Evolutionary conservation across 2,329 filamentous ascomycete species (phyloP), one percentile per base, ranked within the genome.

Genomic region (Monosporascus sp.): DNA sequence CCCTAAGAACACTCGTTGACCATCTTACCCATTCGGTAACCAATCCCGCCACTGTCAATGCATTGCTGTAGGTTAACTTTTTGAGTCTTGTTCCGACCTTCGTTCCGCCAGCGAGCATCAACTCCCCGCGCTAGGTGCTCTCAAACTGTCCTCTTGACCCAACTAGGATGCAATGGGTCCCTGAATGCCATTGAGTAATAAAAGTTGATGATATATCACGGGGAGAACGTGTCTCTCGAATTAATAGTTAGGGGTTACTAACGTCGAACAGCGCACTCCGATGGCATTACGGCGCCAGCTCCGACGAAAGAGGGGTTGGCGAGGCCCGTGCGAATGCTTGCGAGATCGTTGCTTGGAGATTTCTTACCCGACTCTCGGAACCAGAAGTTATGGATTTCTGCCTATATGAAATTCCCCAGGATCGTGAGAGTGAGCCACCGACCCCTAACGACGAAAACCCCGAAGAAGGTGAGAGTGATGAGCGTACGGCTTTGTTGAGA

Each of bases 261-360:
- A 55, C 27, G 20, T 19, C 37, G 19, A 41, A n/a, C 52, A 90
- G 87, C 48, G 87, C 87, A 1, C 74, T 91, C 31, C 88, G 87
- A 65, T 89, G 86, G 77, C 87, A 92, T 64, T 93, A 85, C 63
- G 74, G 87, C 56, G 74, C 80, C 24, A 78, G 81, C 14, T 74
- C 78, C 37, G 86, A 88, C 57, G 76, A 87, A 54, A 81, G 82
- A 55, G 84, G 84, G 4, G 72, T 92, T 35, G 82, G 84, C 53
- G 81, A 87, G 53, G 81, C 87, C 16, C 79, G 88, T 51, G 87
- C 86, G 20, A 82, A 84, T 64, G 88, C 87, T 27, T 92, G 88
- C 65, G 89, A 93, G 72, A 88, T 91, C 56, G 87, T 91, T 16
- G 89, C 89, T 38, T 91, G 88, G 86, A 81, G 88, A 40, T 90